Conservation (phyloP, 306 rosid genomes). For the Coriaria nepalensis region DNA sequence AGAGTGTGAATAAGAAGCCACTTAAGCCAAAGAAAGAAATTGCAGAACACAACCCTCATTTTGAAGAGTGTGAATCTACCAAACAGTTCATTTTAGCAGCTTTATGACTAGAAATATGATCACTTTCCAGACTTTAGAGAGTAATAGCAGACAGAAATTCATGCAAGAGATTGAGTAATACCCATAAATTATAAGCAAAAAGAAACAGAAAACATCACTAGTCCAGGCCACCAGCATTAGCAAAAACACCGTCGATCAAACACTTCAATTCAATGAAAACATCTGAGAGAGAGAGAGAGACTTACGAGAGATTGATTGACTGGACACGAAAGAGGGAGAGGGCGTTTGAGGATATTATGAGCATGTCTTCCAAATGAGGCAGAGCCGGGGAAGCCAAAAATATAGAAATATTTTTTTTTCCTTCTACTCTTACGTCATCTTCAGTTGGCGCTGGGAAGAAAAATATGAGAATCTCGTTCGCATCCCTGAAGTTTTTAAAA, state of each 20-base stretch:
- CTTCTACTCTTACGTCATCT: slow-evolving; percentile 7
- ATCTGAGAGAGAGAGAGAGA: slow-evolving; percentile 14
- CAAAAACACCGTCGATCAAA: background rate
- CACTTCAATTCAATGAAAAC: background rate
- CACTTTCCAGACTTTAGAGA: too few relatives aligned
- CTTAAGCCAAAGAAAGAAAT: too few relatives aligned
- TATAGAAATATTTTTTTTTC: background rate
- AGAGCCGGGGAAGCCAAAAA: slow-evolving; percentile 1
- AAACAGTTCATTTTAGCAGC: background rate
- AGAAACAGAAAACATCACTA: too few relatives aligned
- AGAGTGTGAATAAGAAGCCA: too few relatives aligned
- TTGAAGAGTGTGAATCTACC: too few relatives aligned
- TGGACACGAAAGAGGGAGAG: slow-evolving; percentile 17
- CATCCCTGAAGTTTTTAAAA: background rate
- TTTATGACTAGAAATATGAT: too few relatives aligned
- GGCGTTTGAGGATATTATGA: slow-evolving; percentile 21
- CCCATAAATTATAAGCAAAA: slow-evolving; percentile 3
- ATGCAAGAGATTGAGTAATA: background rate
- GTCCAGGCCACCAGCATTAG: background rate
- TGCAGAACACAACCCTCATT: too few relatives aligned
- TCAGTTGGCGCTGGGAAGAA: background rate
- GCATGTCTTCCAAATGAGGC: slow-evolving; percentile 19
- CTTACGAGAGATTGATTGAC: slow-evolving; percentile 35
- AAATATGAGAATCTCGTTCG: background rate
- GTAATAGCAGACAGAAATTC: background rate